Base-by-base conservation (phyloP, 2,329 filamentous ascomycete species). In the Diplodia seriata region DNA sequence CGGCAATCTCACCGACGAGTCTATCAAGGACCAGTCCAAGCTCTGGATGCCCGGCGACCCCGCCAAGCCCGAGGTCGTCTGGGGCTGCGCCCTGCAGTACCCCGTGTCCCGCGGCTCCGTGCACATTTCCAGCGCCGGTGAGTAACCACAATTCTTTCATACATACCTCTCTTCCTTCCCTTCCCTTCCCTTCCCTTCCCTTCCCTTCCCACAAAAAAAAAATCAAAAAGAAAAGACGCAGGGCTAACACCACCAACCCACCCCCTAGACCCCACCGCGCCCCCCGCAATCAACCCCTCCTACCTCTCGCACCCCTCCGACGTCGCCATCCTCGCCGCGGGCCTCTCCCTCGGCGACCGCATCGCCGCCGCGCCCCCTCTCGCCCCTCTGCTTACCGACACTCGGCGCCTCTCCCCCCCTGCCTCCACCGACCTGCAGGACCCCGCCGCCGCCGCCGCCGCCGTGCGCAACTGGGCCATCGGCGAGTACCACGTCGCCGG, bases 231-330 rank as follows among this genome's bases (percentile, higher is more conserved):
- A 26, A 26, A 26, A 3, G 2, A 26, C 23, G 23, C 3, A 26
- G 23, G 23, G 5, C 29, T 9, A 33, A 18, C 3, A 15, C 4
- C n/a, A 57, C 11, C 33, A 11, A 40, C 23, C 15, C 18, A 40
- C 72, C 2, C 31, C 31, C 31, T 73, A 12, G 73, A 80, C 33
- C 75, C 77, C 1, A 26, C 38, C 31, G 12, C n/a, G 1, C 31
- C 53, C 5, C 81, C 83, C 0, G 57, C 43, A 18, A 80, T 84
- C 69, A 73, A 83, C 66, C 80, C 81, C 1, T 73, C 74, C 11
- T 82, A 81, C 33, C 73, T 83, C 20, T 75, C 76, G 11, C 77
- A 84, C 66, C 79, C 81, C 0, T 68, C 80, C 14, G 82, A 84
- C 68, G 68, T 81, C 9, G 76, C 82, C 43, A 65, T 83, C 15